Base-by-base conservation (phyloP, 192 early-diverging fungal genomes). In the Podila minutissima region DNA sequence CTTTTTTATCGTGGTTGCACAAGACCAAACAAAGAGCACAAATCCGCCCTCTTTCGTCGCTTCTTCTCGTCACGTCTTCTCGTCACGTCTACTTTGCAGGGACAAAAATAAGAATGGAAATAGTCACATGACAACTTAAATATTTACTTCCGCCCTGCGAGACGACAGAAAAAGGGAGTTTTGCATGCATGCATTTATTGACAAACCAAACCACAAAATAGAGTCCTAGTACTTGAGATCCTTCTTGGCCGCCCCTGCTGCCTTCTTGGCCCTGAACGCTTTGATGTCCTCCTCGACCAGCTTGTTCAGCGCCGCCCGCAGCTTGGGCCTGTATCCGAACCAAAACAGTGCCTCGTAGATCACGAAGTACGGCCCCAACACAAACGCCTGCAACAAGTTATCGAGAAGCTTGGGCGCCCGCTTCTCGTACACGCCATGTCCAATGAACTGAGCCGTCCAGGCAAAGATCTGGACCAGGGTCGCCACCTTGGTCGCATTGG, bases 331-430 rank as follows among this genome's bases (percentile, higher is more conserved):
- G 81, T 93, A 95, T 22, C 96, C 95, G 2, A 92, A 50, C 32
- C 74, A 72, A 78, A 98, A 96, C 57, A 98, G 79, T 2, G 88
- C 59, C 82, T 98, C 94, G 28, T 68, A 86, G 71, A 93, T 94
- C 12, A 96, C 94, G 82, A 98, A 96, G 76, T 95, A 94, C 19
- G 94, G 95, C 0, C 95, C 95, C 71, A 96, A 90, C 46, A 96
- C 92, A 29, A 96, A 51, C 2, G 95, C 95, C 86, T 96, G 94
- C 12, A 94, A 32, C 8, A 95, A 77, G 74, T 95, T 95, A 69
- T 98, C 92, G 32, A 93, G 53, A 32, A 98, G 69, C 24, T 94
- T 94, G 4, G 95, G 95, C 0, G 91, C 92, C 66, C 96, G 86
- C 67, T 87, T 90, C 66, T 98, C 96, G 63, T 86, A 90, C 8